Conservation (phyloP, 2,329 filamentous ascomycete genomes). For the Nigrospora sphaerica region DNA sequence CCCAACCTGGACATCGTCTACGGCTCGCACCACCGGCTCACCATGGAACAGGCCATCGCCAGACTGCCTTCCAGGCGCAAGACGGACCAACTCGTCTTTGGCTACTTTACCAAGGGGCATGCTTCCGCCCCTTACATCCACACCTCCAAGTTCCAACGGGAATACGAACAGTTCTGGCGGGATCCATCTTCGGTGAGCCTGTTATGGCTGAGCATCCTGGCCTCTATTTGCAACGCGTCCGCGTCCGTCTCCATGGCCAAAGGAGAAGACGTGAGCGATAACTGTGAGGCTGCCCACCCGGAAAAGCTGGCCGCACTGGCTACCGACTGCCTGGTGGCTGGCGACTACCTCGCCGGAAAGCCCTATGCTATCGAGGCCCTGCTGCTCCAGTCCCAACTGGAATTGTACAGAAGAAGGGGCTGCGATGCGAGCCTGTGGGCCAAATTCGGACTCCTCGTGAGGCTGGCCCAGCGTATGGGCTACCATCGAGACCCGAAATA, state of each 20-base stretch:
- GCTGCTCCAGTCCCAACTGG: slow-evolving; percentile 35
- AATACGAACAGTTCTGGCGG: slow-evolving; percentile 41
- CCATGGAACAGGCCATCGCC: slow-evolving; percentile 22
- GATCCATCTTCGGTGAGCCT: slow-evolving; percentile 29
- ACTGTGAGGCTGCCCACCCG: slow-evolving; percentile 16
- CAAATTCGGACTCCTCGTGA: slow-evolving; percentile 36
- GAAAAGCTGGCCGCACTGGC: slow-evolving; percentile 27
- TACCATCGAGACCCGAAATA: slow-evolving; percentile 42
- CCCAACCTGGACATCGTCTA: slow-evolving; percentile 21
- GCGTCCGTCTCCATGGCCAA: slow-evolving; percentile 26
- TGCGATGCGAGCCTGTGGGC: slow-evolving; percentile 38
- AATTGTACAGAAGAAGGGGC: slow-evolving; percentile 32
- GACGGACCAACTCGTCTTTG: slow-evolving; percentile 23
- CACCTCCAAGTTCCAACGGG: slow-evolving; percentile 35
- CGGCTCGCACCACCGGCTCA: slow-evolving; percentile 17
- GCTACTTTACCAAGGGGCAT: slow-evolving; percentile 26
- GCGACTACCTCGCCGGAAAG: slow-evolving; percentile 36
- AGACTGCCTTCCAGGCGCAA: slow-evolving; percentile 21
- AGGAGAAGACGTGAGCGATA: slow-evolving; percentile 14
- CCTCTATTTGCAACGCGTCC: slow-evolving; percentile 37
- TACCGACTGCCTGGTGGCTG: slow-evolving; percentile 39
- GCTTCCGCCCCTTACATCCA: slow-evolving; percentile 26
- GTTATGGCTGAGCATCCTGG: slow-evolving; percentile 44
- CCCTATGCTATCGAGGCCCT: slow-evolving; percentile 41
- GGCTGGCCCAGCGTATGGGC: slow-evolving; percentile 43